Evolutionary conservation across 139 green algal species (phyloP).

Genomic region (Gonium pectorale): DNA sequence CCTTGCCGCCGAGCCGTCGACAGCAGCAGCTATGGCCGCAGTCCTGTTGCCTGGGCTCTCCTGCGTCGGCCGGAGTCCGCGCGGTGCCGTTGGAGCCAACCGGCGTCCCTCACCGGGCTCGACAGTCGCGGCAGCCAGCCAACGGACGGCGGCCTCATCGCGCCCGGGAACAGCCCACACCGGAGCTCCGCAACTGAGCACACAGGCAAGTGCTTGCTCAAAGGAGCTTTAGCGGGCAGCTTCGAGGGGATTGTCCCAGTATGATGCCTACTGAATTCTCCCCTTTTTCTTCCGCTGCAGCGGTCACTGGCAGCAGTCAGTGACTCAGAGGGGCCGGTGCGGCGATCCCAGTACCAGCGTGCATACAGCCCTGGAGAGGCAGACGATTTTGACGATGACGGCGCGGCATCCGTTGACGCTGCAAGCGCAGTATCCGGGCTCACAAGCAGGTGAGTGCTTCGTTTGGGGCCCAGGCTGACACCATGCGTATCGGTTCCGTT

Average conservation of each 20-base stretch:
- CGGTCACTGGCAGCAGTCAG: background rate
- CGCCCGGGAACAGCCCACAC: background rate
- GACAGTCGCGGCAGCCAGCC: too few relatives aligned
- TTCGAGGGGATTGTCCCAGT: too few relatives aligned
- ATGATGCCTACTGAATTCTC: too few relatives aligned
- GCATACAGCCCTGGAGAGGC: background rate
- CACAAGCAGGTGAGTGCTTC: background rate
- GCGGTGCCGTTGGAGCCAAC: too few relatives aligned
- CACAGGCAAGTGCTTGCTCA: background rate
- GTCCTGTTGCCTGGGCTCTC: background rate
- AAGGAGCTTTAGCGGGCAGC: background rate
- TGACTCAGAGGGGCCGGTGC: background rate
- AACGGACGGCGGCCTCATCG: background rate
- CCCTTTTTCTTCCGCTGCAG: background rate
- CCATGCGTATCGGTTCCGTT: background rate
- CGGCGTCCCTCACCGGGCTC: too few relatives aligned
- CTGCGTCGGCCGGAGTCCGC: too few relatives aligned
- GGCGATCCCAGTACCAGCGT: background rate
- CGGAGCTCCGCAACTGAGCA: background rate
- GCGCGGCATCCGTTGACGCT: background rate
- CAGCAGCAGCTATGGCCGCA: background rate
- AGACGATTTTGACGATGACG: background rate
- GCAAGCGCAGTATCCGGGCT: background rate
- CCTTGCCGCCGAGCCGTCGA: slow-evolving; percentile 9
- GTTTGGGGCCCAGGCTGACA: background rate